A percentile compares a stretch with the other conserved stretches of the same genome.
Evolutionary conservation across 116 monocot genomes (phyloP).

Genomic region (Zostera marina): DNA sequence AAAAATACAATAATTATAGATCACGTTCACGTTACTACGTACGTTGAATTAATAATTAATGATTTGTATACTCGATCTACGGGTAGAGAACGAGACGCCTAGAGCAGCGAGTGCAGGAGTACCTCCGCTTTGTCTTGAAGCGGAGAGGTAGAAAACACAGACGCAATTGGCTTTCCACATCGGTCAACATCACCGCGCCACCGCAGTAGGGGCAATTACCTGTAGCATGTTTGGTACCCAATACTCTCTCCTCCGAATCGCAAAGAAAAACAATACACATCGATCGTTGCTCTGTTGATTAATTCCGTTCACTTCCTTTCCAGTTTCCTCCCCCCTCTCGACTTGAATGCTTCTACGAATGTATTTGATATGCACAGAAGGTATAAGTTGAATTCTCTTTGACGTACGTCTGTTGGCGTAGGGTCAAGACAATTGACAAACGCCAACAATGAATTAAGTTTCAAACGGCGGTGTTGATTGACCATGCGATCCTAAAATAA

Average conservation of each 20-base stretch:
- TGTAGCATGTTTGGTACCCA: slow-evolving; percentile 25
- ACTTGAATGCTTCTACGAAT: too few species aligned
- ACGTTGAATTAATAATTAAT: neutral
- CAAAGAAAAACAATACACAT: slow-evolving; percentile 18
- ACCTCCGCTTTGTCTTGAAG: slow-evolving; percentile 23
- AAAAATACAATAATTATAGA: too few species aligned
- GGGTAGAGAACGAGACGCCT: slow-evolving; percentile 20
- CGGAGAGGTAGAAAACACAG: slow-evolving; percentile 38
- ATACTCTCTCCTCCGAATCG: slow-evolving; percentile 33
- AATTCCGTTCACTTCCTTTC: neutral
- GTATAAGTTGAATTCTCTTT: too few species aligned
- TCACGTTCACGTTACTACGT: too few species aligned
- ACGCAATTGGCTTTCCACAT: slow-evolving; percentile 28
- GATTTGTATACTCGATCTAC: neutral
- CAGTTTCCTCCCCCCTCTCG: too few species aligned
- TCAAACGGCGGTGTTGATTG: too few species aligned
- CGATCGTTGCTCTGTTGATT: neutral
- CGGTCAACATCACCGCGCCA: slow-evolving; percentile 21
- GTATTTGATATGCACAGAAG: too few species aligned
- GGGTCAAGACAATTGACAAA: too few species aligned
- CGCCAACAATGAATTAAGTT: too few species aligned
- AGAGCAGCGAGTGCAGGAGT: slow-evolving; percentile 28
- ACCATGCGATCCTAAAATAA: too few species aligned
- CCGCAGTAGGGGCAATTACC: slow-evolving; percentile 50
- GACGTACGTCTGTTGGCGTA: too few species aligned